Base-by-base conservation (phyloP, 768 basidiomycete genomes). In the Fomitopsis serialis region DNA sequence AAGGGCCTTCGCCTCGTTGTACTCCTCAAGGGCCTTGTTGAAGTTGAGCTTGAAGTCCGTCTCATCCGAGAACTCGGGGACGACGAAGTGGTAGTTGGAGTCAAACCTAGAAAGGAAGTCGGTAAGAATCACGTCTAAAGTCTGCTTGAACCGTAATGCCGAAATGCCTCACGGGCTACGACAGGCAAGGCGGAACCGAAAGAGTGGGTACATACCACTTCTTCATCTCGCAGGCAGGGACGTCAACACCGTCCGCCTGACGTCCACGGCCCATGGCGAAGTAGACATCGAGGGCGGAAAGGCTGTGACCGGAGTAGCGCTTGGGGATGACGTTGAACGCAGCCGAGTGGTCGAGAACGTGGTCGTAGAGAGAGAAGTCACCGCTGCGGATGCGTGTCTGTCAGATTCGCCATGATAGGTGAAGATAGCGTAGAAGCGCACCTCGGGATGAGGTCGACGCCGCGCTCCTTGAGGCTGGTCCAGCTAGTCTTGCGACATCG, bases 221-320 rank as follows among this genome's bases (percentile, higher is more conserved):
- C 82, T 97, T 98, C 97, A 98, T 98, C 78, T 98, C 95, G 59
- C 83, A 92, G 45, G 95, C 93, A 47, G 92, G 92, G 59, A 98
- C 93, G 74, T 99, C 97, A 63, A 98, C 95, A 55, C 85, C 87
- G 58, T 84, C 90, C 40, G 88, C 79, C 74, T 99, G 97, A 61
- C 96, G 92, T 54, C 97, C 97, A 74, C 97, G 96, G 50, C 96
- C 97, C 90, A 98, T 95, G 63, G 97, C 97, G 64, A 99, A 98
- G 76, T 91, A 97, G 68, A 94, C 85, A 73, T 99, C 96, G 60
- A 98, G 85, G 58, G 84, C 78, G 25, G 92, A 91, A 50, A 99
- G 76, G 53, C 85, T 84, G 60, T 91, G 87, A 49, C 88, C 87
- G 55, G 82, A 75, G 72, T 98, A 99, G 61, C 95, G 91, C 74